Conservation (phyloP, 2,329 filamentous ascomycete species). For the Xenosphaeropsis pyriputrescens region DNA sequence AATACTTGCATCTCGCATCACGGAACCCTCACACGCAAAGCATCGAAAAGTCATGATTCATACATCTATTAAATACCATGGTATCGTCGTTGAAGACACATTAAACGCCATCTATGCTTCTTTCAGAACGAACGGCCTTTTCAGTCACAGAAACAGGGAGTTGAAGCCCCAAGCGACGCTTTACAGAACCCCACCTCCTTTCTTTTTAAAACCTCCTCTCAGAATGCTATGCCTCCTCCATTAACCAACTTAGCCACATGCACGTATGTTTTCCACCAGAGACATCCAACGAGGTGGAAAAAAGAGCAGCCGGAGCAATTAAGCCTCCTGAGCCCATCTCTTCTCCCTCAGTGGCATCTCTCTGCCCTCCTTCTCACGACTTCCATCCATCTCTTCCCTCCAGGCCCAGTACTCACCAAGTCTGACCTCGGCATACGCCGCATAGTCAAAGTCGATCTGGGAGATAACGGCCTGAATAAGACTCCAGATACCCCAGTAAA, state of each 20-base stretch:
- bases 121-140: not conserved
- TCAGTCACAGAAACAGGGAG: not conserved
- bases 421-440: constrained; percentile 72
- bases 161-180: not conserved
- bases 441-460: constrained; percentile 94
- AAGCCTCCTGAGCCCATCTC: constrained; percentile 43
- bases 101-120: not conserved
- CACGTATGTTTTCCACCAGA: not conserved
- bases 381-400: constrained; percentile 60
- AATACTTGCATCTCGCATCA: too few relatives aligned
- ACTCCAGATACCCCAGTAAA: constrained; percentile 90
- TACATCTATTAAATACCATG: not conserved
- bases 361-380: constrained; percentile 33
- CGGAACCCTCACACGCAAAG: too few relatives aligned
- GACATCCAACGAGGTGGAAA: too few relatives aligned
- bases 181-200: not conserved
- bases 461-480: constrained; percentile 90
- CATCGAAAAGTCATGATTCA: too few relatives aligned
- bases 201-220: not conserved
- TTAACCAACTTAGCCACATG: not conserved
- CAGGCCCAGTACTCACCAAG: constrained; percentile 89
- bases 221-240: not conserved
- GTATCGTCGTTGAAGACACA: constrained; percentile 1
- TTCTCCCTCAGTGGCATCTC: constrained; percentile 62
- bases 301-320: not conserved